Evolutionary conservation across 1,284 basidiomycete genomes (phyloP).

Genomic region (Entoloma clypeatum): DNA sequence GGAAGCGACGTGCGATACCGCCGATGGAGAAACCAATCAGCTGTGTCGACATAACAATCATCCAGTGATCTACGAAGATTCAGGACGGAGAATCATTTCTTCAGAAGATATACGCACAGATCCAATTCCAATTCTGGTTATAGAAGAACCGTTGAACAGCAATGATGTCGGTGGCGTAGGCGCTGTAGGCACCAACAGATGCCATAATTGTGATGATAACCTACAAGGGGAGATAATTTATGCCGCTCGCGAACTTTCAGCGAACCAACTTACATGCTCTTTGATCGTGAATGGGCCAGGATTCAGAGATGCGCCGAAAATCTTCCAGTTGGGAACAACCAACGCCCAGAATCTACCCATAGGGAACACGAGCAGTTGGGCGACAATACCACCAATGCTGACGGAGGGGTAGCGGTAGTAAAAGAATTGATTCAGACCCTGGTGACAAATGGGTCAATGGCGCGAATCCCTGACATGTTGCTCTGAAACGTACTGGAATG

Average conservation of each 20-base stretch:
- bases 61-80: constrained; percentile 55
- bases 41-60: constrained; percentile 83
- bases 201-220: constrained; percentile 71
- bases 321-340: constrained; percentile 49
- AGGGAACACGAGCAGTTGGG: constrained; percentile 63
- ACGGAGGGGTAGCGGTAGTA: constrained; percentile 66
- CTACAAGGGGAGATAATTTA: constrained; percentile 16
- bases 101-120: constrained; percentile 39
- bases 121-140: constrained; percentile 59
- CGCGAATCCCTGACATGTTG: neutral
- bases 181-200: constrained; percentile 55
- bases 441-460: constrained; percentile 6
- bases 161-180: constrained; percentile 74
- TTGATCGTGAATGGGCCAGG: constrained; percentile 74
- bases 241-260: neutral
- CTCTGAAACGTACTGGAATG: constrained; percentile 38
- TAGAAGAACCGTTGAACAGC: constrained; percentile 75
- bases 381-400: constrained; percentile 43
- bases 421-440: constrained; percentile 65
- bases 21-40: constrained; percentile 86
- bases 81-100: constrained; percentile 3
- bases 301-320: constrained; percentile 59
- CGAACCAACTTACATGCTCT: constrained; percentile 47
- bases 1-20: constrained; percentile 73
- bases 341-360: constrained; percentile 59